Evolutionary conservation across 441 rosid species (phyloP).

Genomic region (Iberis amara): DNA sequence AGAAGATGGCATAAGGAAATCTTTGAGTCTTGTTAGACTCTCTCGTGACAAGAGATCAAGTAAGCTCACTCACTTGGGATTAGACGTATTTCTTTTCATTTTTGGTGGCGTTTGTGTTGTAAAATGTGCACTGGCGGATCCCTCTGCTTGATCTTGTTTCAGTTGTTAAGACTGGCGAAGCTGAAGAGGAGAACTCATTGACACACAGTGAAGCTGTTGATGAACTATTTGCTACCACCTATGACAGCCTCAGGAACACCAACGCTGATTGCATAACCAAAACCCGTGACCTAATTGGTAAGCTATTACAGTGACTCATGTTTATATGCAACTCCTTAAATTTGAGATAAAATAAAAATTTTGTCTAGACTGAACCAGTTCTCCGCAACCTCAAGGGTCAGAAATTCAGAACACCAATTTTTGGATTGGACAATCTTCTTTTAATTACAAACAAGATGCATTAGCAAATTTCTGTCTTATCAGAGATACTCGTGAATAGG

Average conservation of each 20-base stretch:
- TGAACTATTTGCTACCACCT: conserved; percentile 80
- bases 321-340: conserved; percentile 2
- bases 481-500: neutral
- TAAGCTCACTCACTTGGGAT: conserved; percentile 31
- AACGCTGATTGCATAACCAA: conserved; percentile 48
- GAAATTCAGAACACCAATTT: neutral
- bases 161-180: conserved; percentile 40
- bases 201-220: conserved; percentile 67
- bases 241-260: conserved; percentile 65
- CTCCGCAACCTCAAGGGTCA: neutral
- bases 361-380: conserved; percentile 4
- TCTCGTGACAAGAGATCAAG: conserved; percentile 40
- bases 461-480: neutral
- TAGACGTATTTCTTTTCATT: conserved; percentile 15
- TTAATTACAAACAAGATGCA: conserved; percentile 2
- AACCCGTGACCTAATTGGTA: conserved; percentile 73
- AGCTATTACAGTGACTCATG: conserved; percentile 28
- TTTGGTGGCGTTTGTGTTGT: conserved; percentile 1
- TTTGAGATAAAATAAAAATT: neutral
- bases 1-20: conserved; percentile 74
- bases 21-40: conserved; percentile 54
- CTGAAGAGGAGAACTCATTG: conserved; percentile 42
- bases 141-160: conserved; percentile 28
- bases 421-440: conserved; percentile 9
- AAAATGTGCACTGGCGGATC: conserved; percentile 16